Base-by-base conservation (phyloP, 306 rosid species). In the Boehmeria nivea region DNA sequence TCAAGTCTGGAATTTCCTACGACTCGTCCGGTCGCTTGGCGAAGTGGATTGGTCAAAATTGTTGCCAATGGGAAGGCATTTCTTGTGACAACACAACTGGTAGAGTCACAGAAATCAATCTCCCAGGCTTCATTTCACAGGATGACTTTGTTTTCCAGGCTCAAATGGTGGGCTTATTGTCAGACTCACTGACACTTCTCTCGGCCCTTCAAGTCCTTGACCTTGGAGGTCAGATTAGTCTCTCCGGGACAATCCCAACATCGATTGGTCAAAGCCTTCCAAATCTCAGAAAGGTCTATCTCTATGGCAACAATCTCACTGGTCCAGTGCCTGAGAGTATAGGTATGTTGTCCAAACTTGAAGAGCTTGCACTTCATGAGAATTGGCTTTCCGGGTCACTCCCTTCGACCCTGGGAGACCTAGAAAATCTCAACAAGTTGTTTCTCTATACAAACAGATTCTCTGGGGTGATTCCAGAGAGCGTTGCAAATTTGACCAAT, bases 41-140 rank as follows among this genome's bases (percentile, higher is more conserved):
- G 0, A 72, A 53, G 54, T 87, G 94, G 94, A 52, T 64, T 25
- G 87, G 77, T 14, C 43, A 19, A 6, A 73, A 28, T 20, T 84
- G 89, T 39, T 87, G 87, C 59, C 61, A 58, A 0, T 81, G 95
- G 95, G 76, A 79, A 64, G 94, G 89, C 18, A 57, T 87, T 59
- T 54, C 74, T 2, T 87, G 94, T 54, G 78, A 81, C 14, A 64
- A 72, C 31, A 54, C 43, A 51, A 81, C 73, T 27, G 70, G 75
- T 7, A 87, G 89, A 50, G 87, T 87, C 24, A 81, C 62, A 23
- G 75, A 72, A 38, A 71, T 87, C 28, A 39, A 38, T 49, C 86
- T 84, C 16, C 65, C 83, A 27, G 89, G 93, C 10, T 67, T 81
- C 68, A 77, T 63, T 31, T 73, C 89, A 17, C 61, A 70, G 24